Percentiles rank a stretch among this genome's conserved stretches.
Evolutionary conservation across 2,329 filamentous ascomycete species (phyloP).

Genomic region (Cryphonectria nitschkei): DNA sequence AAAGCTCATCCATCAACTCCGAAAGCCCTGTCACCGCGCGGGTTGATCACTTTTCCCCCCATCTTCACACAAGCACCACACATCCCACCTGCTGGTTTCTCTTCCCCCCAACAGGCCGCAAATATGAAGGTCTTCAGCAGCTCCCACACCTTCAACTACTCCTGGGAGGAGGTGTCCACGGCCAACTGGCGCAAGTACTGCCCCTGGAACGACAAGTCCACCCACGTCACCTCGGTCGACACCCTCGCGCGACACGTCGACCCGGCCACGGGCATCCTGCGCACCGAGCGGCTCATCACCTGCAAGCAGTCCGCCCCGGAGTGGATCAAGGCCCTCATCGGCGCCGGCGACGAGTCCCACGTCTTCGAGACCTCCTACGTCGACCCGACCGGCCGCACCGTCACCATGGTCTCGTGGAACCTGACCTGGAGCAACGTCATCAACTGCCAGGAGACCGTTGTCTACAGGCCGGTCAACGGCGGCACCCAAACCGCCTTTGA

Average conservation of each 20-base stretch:
- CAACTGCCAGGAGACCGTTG: conserved; percentile 89
- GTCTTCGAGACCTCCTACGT: conserved; percentile 97
- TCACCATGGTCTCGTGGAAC: conserved; percentile 97
- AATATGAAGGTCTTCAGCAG: conserved; percentile 76
- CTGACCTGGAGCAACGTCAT: conserved; percentile 90
- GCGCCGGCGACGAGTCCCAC: conserved; percentile 75
- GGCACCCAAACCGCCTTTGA: conserved; percentile 74
- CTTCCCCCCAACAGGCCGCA: not conserved
- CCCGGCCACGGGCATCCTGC: conserved; percentile 60
- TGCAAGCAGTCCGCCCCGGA: conserved; percentile 70
- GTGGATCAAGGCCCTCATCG: conserved; percentile 81
- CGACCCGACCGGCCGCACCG: conserved; percentile 78
- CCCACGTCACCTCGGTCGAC: conserved; percentile 94
- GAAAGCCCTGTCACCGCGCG: not conserved
- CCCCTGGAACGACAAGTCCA: conserved; percentile 98
- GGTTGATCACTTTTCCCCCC: not conserved
- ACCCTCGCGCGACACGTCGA: conserved; percentile 75
- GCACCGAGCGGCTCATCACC: conserved; percentile 65
- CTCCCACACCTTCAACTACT: conserved; percentile 90
- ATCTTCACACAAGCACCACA: not conserved
- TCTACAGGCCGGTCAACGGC: conserved; percentile 68
- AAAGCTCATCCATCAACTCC: not conserved
- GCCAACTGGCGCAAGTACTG: conserved; percentile 99
- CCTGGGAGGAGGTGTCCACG: conserved; percentile 96
- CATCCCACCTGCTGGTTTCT: not conserved